These are phyloP conservation scores for Grosmannia clavigera DNA, from an alignment of 2,329 filamentous ascomycete species.

Conservation along the genomic window DNA sequence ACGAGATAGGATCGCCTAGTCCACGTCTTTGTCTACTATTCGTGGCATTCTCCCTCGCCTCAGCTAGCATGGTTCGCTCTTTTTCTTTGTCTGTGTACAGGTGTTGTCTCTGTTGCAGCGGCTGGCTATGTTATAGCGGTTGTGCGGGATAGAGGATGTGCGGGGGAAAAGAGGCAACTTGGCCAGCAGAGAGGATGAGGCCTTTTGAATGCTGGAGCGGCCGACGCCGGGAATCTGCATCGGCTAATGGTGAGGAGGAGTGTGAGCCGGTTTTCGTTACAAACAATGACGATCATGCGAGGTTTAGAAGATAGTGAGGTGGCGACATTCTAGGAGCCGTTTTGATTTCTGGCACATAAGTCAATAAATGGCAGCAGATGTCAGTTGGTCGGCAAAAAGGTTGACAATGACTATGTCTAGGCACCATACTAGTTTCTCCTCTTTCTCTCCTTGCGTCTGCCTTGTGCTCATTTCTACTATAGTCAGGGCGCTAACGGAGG, in stretches of 20 bases:
- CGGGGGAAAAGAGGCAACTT: not conserved
- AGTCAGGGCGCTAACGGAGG: not conserved
- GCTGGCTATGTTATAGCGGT: not conserved
- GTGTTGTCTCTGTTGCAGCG: not conserved
- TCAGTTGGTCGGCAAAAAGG: not conserved
- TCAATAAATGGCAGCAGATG: not conserved
- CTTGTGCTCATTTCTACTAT: not conserved
- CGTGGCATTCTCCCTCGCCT: not conserved
- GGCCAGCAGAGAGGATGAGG: not conserved
- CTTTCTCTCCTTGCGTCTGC: not conserved
- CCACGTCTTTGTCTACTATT: not conserved
- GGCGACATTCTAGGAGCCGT: too few species aligned
- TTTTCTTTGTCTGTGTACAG: not conserved
- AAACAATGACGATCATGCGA: too few species aligned
- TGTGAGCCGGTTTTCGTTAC: not conserved
- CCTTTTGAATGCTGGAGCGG: too few species aligned
- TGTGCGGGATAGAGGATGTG: not conserved
- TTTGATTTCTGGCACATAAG: not conserved
- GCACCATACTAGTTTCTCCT: not conserved
- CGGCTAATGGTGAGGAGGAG: not conserved
- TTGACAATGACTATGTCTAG: not conserved
- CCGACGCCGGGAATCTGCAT: not conserved
- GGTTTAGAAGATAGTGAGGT: too few species aligned
- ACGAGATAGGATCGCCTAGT: not conserved
- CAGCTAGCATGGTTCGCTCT: not conserved